Percentiles rank a stretch among this genome's conserved stretches.
phyloP scores from a whole-genome alignment of 2,329 filamentous ascomycete genomes.

The Colletotrichum orbiculare region DNA sequence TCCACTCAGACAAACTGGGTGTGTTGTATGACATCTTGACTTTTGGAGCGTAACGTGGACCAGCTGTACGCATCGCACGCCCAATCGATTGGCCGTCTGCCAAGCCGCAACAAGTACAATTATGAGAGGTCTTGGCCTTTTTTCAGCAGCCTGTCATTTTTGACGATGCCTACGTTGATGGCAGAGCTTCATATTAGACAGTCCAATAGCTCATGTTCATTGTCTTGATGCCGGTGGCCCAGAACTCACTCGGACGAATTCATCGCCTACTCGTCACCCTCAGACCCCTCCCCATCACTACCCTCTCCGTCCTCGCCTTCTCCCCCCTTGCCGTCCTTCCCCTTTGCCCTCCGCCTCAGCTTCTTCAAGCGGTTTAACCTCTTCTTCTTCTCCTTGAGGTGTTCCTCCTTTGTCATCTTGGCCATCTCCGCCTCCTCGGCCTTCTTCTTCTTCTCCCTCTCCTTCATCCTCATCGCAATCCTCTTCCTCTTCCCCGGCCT shows the following conservation, averaged over 20 bases:
- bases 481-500: constrained; percentile 69
- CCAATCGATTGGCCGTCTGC: no score
- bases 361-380: constrained; percentile 70
- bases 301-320: constrained; percentile 2
- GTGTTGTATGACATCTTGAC: no score
- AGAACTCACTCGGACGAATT: constrained; percentile 1
- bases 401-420: constrained; percentile 63
- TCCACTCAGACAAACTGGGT: no score
- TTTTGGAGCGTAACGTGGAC: no score
- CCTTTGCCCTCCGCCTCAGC: constrained; percentile 67
- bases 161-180: no score
- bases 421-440: constrained; percentile 52
- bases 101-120: no score
- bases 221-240: neutral
- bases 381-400: constrained; percentile 70
- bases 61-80: no score
- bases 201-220: neutral
- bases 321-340: constrained; percentile 62
- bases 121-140: no score
- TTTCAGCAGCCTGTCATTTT: no score
- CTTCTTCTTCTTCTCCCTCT: constrained; percentile 54
- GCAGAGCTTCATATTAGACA: no score
- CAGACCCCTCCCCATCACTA: constrained; percentile 14
- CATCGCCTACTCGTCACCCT: constrained; percentile 4
- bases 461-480: constrained; percentile 60